Evolutionary conservation across 2,329 filamentous ascomycete genomes (phyloP), one percentile per base, ranked within the genome.

Genomic region (Pseudogymnoascus sp.): DNA sequence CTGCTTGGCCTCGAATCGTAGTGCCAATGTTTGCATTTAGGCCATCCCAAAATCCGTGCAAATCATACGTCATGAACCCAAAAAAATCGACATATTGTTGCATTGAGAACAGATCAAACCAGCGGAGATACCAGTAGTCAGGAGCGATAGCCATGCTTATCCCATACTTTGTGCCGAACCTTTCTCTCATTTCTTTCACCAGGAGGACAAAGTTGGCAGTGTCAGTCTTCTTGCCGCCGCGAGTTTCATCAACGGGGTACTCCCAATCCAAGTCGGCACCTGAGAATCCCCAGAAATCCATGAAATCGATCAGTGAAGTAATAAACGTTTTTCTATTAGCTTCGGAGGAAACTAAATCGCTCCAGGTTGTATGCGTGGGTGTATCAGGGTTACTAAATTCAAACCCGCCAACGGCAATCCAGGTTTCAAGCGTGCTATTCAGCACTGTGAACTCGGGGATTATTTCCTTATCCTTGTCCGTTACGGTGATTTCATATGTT

Each of bases 261-360:
- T 81, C 77, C 79, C 79, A 81, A 64, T 81, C 77, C 0, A 81
- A 63, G 62, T 82, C 79, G 2, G 77, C 71, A 1, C 79, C 78
- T 9, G 76, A 69, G 62, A 79, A 79, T 2, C 73, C 73, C 61
- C 75, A 76, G 26, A 64, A 62, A 0, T 65, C 42, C 72, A 78
- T 74, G 65, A 75, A 77, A 1, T 53, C 23, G 23, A 64, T 65
- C 0, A 76, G 60, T 0, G 74, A 77, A 0, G 44, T 35, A 61
- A 80, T 77, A 64, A 80, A 80, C 0, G 67, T 65, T 1, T 71
- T 70, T 6, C 76, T 68, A 50, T 69, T 72, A 1, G 60, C 66
- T 1, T 66, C 35, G 0, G 64, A 68, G 0, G 67, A 64, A 6
- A 66, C 66, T 61, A 78, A 67, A 26, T 72, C 66, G 11, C 66